A percentile compares a stretch with the other conserved stretches of the same genome.
Evolutionary conservation across 345 rosid genomes (phyloP).

Genomic region (Rhizophora apiculata): DNA sequence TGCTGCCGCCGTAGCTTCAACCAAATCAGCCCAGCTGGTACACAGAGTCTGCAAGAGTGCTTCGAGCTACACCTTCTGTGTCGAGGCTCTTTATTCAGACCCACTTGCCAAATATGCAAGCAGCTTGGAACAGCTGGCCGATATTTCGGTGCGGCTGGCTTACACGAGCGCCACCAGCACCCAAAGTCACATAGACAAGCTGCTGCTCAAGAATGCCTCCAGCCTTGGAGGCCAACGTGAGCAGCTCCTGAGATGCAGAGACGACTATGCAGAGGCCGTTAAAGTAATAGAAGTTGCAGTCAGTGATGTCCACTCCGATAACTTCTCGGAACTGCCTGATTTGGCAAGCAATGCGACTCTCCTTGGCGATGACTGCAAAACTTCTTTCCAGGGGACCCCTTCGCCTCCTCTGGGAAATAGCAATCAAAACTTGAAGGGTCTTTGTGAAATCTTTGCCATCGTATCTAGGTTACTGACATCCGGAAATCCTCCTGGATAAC

Average conservation of each 20-base stretch:
- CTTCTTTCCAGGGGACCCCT: neutral
- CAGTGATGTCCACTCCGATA: constrained; percentile 20
- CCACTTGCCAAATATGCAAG: constrained; percentile 15
- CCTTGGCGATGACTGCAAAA: constrained; percentile 14
- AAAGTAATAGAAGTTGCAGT: constrained; percentile 9
- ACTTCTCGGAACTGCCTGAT: constrained; percentile 6
- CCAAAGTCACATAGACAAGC: neutral
- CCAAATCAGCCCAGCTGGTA: neutral
- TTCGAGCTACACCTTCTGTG: constrained; percentile 24
- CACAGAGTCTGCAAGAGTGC: constrained; percentile 26
- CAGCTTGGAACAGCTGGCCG: neutral
- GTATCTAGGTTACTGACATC: neutral
- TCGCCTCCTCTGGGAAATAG: neutral
- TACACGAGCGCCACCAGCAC: constrained; percentile 16
- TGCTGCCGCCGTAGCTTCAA: neutral
- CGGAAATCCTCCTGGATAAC: too few species aligned
- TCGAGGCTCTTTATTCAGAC: constrained; percentile 17
- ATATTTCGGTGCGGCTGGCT: constrained; percentile 19
- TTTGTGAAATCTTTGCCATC: constrained; percentile 17
- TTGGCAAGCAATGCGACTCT: constrained; percentile 1
- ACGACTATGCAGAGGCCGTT: constrained; percentile 5
- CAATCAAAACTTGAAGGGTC: neutral
- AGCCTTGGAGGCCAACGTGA: neutral
- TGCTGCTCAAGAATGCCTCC: constrained; percentile 8
- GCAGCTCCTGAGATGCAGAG: constrained; percentile 19